Evolutionary conservation across 768 basidiomycete species (phyloP).

Genomic region (Xerocomus spinulosus): DNA sequence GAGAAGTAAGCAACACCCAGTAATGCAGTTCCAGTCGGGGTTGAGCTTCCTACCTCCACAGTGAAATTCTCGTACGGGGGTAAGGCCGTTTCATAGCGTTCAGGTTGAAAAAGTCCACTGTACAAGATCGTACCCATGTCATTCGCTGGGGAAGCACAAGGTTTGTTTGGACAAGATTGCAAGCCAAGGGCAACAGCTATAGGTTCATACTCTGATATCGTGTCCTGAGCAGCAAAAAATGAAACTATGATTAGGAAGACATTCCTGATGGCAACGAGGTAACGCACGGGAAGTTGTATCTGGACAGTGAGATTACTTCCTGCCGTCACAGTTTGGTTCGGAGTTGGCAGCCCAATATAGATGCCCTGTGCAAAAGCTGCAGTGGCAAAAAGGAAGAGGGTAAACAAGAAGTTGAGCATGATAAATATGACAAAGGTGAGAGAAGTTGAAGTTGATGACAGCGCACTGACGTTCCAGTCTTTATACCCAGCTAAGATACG

Average conservation of each 20-base stretch:
- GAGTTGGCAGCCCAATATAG: conserved; percentile 37
- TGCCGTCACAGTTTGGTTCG: conserved; percentile 26
- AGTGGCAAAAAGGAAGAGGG: conserved; percentile 28
- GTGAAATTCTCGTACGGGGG: conserved; percentile 45
- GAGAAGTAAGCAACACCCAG: conserved; percentile 36
- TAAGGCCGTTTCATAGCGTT: conserved; percentile 26
- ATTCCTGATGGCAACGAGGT: background rate
- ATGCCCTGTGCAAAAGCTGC: conserved; percentile 40
- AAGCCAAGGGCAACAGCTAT: conserved; percentile 45
- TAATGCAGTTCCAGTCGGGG: conserved; percentile 30
- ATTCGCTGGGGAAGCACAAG: conserved; percentile 24
- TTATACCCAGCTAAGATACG: conserved; percentile 7
- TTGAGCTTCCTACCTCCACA: conserved; percentile 34
- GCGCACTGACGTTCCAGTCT: background rate
- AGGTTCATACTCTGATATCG: conserved; percentile 37
- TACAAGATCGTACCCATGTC: conserved; percentile 43
- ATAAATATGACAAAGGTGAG: background rate
- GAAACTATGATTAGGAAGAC: background rate
- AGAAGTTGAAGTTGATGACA: background rate
- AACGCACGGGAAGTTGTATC: conserved; percentile 45
- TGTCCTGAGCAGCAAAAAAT: conserved; percentile 23
- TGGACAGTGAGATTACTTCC: conserved; percentile 42
- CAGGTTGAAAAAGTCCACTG: conserved; percentile 41
- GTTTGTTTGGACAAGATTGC: conserved; percentile 32
- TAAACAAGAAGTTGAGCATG: conserved; percentile 17